A percentile compares a stretch with the other conserved stretches of the same genome.
Conservation (phyloP, 768 basidiomycete genomes). For the Candolleomyces aberdarensis region DNA sequence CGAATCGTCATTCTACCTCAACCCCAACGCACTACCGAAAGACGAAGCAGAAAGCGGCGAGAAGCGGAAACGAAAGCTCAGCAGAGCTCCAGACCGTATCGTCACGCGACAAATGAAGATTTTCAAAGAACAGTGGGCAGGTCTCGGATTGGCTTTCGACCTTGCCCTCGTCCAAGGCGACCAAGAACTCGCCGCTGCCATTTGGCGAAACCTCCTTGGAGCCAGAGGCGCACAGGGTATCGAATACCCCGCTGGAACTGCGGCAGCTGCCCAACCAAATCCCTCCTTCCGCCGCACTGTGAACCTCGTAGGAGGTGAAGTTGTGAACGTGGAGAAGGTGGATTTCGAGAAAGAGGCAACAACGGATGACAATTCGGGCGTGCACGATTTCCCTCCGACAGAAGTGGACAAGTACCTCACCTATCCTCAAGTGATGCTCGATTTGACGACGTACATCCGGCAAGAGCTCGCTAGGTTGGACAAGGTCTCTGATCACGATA, state of each 20-base stretch:
- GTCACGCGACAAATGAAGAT: slow-evolving; percentile 89
- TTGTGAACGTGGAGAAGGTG: slow-evolving; percentile 57
- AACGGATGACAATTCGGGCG: slow-evolving; percentile 66
- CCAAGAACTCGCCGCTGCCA: slow-evolving; percentile 76
- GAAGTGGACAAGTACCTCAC: slow-evolving; percentile 67
- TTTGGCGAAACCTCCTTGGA: slow-evolving; percentile 92
- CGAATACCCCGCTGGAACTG: slow-evolving; percentile 30
- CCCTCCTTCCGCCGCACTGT: slow-evolving; percentile 45
- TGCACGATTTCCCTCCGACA: slow-evolving; percentile 61
- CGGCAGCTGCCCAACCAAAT: slow-evolving; percentile 9
- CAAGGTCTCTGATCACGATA: slow-evolving; percentile 38
- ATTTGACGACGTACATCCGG: slow-evolving; percentile 65
- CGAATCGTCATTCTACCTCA: slow-evolving; percentile 41
- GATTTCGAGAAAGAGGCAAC: slow-evolving; percentile 56
- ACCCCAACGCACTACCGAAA: slow-evolving; percentile 33
- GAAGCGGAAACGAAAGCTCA: slow-evolving; percentile 5
- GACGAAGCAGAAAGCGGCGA: slow-evolving; percentile 4
- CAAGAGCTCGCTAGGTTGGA: slow-evolving; percentile 73
- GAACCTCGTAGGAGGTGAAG: slow-evolving; percentile 67
- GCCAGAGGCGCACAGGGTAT: slow-evolving; percentile 79
- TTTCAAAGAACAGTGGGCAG: slow-evolving; percentile 89
- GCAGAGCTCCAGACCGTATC: slow-evolving; percentile 68
- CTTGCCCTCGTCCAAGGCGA: slow-evolving; percentile 74
- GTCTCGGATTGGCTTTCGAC: slow-evolving; percentile 77
- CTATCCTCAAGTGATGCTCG: slow-evolving; percentile 74